Evolutionary conservation across 768 basidiomycete genomes (phyloP).

Genomic region (Suillus ampliporus): DNA sequence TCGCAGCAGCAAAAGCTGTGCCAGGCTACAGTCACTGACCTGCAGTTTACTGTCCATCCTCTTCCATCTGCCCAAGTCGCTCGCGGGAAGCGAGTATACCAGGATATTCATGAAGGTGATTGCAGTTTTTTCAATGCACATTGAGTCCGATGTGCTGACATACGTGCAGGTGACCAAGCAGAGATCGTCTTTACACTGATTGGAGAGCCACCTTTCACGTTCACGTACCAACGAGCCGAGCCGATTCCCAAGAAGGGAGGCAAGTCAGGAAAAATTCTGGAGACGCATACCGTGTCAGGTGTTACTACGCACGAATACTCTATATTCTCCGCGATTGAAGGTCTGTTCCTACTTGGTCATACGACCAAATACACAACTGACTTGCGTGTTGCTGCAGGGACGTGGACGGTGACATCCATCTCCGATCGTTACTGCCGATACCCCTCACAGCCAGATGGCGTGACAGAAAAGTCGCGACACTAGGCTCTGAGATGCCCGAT

Average conservation of each 20-base stretch:
- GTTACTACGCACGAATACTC: conserved; percentile 80
- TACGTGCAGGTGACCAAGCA: conserved; percentile 78
- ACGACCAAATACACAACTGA: conserved; percentile 10
- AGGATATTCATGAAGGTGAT: conserved; percentile 89
- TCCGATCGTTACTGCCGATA: conserved; percentile 91
- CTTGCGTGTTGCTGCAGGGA: conserved; percentile 53
- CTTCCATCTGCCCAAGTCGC: conserved; percentile 90
- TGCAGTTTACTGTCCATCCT: conserved; percentile 75
- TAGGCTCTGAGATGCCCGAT: conserved; percentile 19
- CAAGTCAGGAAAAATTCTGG: conserved; percentile 78
- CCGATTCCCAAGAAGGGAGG: conserved; percentile 68
- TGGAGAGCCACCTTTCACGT: conserved; percentile 95
- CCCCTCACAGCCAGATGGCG: conserved; percentile 66
- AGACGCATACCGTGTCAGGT: conserved; percentile 89
- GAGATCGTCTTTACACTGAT: conserved; percentile 90
- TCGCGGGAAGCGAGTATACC: conserved; percentile 79
- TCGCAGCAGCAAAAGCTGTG: conserved; percentile 94
- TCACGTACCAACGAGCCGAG: conserved; percentile 91
- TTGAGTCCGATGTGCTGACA: conserved; percentile 4
- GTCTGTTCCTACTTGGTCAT: conserved; percentile 45
- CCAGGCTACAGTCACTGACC: conserved; percentile 78
- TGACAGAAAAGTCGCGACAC: conserved; percentile 41
- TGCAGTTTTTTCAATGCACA: neutral
- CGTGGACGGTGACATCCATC: conserved; percentile 92
- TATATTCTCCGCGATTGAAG: conserved; percentile 91